Evolutionary conservation across 179 eudicot species (phyloP), one percentile per base, ranked within the genome.

Genomic region (Pouteria campechiana): DNA sequence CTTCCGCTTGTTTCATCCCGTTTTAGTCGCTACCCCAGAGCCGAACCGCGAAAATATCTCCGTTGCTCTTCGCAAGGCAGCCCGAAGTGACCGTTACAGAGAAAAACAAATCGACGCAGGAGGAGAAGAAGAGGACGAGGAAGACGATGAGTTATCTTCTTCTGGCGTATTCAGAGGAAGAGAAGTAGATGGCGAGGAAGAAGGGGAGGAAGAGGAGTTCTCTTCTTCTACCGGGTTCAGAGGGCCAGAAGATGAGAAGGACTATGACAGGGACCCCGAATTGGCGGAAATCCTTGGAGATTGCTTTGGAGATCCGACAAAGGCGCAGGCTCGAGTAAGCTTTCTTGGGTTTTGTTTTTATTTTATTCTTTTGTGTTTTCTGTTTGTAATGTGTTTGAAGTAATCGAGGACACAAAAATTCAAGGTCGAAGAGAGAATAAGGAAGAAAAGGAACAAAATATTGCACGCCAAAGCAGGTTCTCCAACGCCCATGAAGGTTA

Each of bases 381-480:
- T 5, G n/a, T 38, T n/a, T 1, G 1, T 7, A 16, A 7, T 17
- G 17, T 40, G 32, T 33, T 42, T 5, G 27, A 29, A 1, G 17
- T 47, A 7, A 3, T 31, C 17, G 13, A 4, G 35, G 38, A 31
- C 7, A 12, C 52, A 48, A 42, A 37, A 30, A 32, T 50, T 23
- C 34, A 59, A 90, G 98, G 60, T 90, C 75, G 95, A 76, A 54
- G 95, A 85, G 35, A 82, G 98, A 48, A 48, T 85, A 72, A 85
- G 81, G 70, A 81, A 60, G 68, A 90, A 85, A 60, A 70, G 84
- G 68, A 65, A 70, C 73, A 85, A 63, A 46, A 81, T 90, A 36
- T 23, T 85, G 45, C 98, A 90, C 35, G 50, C 80, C 0, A 90
- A 90, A 60, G 81, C 86, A 9, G 98, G 98, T 58, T 85, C 98